Base-by-base conservation (phyloP, 805 yeast genomes). In the Lachancea waltii region DNA sequence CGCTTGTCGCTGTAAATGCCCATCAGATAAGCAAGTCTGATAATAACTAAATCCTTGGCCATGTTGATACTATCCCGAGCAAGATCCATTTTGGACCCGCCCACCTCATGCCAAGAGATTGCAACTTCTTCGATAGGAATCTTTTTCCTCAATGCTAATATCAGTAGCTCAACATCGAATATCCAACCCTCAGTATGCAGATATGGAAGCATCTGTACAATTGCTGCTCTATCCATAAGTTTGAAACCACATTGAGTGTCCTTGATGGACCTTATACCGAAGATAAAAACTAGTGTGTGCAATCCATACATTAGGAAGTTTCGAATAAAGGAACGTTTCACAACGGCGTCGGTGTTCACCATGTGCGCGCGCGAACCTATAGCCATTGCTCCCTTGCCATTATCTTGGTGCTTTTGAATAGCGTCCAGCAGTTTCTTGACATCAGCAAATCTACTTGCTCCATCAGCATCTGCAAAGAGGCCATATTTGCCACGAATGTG, bases 171-270 rank as follows among this genome's bases (percentile, higher is more conserved):
- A 22, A 92, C 97, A 56, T 92, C 98, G 62, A 92, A 92, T 25
- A 92, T 92, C 98, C 98, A 92, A 36, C 97, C 80, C 62, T 92
- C 98, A 8, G 95, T 90, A 60, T 90, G 97, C 83, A 92, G 75
- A 48, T 73, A 79, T 2, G 97, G 96, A 60, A 87, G 86, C 30
- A 92, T 84, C 37, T 53, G 52, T 13, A 51, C 54, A 17, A 80
- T 73, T 0, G 96, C 81, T 7, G 69, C 64, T 43, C 78, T 73
- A 49, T 90, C 85, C 62, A 90, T 92, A 60, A 92, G 65, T 62
- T 92, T 92, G 67, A 92, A 92, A 2, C 98, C 98, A 66, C 98
- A 92, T 66, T 92, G 98, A 8, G 98, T 92, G 61, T 92, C 98
- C 43, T 81, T 77, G 44, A 92, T 78, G 5, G 77, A 71, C 48